These are phyloP conservation scores for Secale cereale DNA, from an alignment of 176 grass and related monocot species.

Conservation along the genomic window DNA sequence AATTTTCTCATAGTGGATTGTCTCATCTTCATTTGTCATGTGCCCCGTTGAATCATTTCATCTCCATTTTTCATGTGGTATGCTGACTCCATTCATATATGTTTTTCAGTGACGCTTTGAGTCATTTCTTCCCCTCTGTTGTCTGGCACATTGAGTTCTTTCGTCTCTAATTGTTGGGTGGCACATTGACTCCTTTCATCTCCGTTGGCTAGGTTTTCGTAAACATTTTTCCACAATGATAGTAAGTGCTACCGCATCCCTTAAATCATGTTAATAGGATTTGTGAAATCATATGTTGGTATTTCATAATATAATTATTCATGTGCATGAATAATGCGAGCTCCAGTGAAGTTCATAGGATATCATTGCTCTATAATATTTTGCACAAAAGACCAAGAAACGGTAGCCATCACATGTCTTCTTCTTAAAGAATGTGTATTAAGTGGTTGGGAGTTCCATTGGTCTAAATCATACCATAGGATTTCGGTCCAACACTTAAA, in stretches of 20 bases:
- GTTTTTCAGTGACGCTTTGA: too few species aligned
- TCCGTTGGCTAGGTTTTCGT: too few species aligned
- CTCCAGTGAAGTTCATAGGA: background rate
- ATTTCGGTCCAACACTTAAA: background rate
- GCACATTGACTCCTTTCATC: too few species aligned
- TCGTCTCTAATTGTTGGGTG: too few species aligned
- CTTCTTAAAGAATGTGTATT: background rate
- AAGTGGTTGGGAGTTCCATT: background rate
- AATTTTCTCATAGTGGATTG: too few species aligned
- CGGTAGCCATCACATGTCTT: background rate
- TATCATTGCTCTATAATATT: background rate
- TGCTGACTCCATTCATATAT: too few species aligned
- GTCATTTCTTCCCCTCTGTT: too few species aligned
- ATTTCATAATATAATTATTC: background rate
- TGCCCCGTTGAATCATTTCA: too few species aligned
- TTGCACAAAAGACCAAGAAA: background rate
- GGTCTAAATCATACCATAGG: too few species aligned
- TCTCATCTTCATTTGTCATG: too few species aligned
- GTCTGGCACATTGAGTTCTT: too few species aligned
- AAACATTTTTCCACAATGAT: background rate
- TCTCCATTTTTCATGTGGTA: too few species aligned
- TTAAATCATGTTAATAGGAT: background rate
- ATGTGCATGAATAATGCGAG: background rate
- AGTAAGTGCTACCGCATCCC: background rate
- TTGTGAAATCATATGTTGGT: background rate